Evolutionary conservation across 1,284 basidiomycete species (phyloP).

Genomic region (Malassezia obtusa): DNA sequence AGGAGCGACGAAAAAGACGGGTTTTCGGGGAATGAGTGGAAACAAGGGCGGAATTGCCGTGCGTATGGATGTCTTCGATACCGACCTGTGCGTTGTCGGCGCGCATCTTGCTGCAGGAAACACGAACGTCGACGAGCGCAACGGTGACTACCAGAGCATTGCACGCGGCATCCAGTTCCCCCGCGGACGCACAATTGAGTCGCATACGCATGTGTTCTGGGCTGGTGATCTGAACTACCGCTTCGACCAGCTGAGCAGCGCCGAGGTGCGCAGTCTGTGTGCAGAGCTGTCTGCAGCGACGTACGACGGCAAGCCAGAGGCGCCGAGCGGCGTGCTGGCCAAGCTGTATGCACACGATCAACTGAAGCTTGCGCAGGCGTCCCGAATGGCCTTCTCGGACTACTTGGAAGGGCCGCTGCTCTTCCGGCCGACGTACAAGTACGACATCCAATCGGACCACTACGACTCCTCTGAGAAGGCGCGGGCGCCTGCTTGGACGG

Average conservation of each 20-base stretch:
- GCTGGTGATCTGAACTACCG: constrained; percentile 90
- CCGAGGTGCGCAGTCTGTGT: constrained; percentile 62
- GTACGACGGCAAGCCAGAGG: constrained; percentile 4
- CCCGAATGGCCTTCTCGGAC: constrained; percentile 59
- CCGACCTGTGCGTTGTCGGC: constrained; percentile 87
- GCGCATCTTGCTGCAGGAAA: constrained; percentile 93
- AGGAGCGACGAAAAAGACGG: constrained; percentile 87
- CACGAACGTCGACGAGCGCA: constrained; percentile 75
- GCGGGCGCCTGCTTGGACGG: constrained; percentile 87
- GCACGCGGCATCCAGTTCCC: constrained; percentile 70
- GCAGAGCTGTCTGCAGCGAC: constrained; percentile 37
- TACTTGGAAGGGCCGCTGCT: constrained; percentile 79
- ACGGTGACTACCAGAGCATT: constrained; percentile 85
- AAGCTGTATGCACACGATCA: constrained; percentile 65
- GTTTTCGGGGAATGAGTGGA: constrained; percentile 87
- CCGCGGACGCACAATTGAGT: constrained; percentile 74
- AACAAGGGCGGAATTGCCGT: constrained; percentile 84
- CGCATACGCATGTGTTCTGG: constrained; percentile 85
- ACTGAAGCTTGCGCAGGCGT: constrained; percentile 22
- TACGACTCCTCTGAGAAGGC: constrained; percentile 96
- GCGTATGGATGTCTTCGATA: constrained; percentile 78
- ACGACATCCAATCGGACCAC: constrained; percentile 63
- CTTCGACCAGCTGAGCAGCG: constrained; percentile 67
- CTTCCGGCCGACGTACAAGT: constrained; percentile 82
- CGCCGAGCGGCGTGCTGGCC: constrained; percentile 57